Base-by-base conservation (phyloP, 306 rosid species). In the Quercus cerris region DNA sequence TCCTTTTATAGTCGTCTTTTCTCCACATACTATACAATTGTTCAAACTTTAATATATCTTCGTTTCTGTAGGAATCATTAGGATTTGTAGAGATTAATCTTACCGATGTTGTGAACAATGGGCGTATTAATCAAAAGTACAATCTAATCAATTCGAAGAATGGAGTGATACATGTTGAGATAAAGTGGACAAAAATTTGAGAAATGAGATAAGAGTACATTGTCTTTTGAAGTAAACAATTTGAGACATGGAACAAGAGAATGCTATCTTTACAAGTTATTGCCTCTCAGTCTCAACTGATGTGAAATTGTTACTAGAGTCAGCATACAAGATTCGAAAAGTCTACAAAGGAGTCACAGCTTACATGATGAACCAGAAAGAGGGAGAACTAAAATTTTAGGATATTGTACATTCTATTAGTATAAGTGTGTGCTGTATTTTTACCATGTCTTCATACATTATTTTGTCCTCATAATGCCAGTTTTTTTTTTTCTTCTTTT, bases 81-180 rank as follows among this genome's bases (percentile, higher is more conserved):
- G 99, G 99, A 51, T 83, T 90, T 30, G 93, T 93, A 77, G 96
- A 89, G 80, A 93, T 95, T 61, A 89, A 91, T 81, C 93, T 95
- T 0, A 62, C 38, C 17, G 99, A 95, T 78, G 98, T 90, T 8
- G 92, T 95, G 75, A 61, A 73, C 75, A 95, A 95, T 61, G 96
- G 97, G 61, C 88, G 98, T 19, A 89, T 91, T 59, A 95, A 95
- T 78, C 86, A 95, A 70, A 87, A 89, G 75, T 93, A 83, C 81
- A 82, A 91, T 80, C 86, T 95, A 27, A 95, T 90, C 38, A 86
- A 93, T 69, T 95, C 99, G 12, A 89, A 58, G 83, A 89, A 95
- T 66, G 97, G 97, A 51, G 88, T 57, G 78, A 83, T 95, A 17
- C 98, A 90, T 77, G 79, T 90, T 73, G 97, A 94, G 80, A 83